Conservation (phyloP, 768 basidiomycete species). For the Russula sp. region DNA sequence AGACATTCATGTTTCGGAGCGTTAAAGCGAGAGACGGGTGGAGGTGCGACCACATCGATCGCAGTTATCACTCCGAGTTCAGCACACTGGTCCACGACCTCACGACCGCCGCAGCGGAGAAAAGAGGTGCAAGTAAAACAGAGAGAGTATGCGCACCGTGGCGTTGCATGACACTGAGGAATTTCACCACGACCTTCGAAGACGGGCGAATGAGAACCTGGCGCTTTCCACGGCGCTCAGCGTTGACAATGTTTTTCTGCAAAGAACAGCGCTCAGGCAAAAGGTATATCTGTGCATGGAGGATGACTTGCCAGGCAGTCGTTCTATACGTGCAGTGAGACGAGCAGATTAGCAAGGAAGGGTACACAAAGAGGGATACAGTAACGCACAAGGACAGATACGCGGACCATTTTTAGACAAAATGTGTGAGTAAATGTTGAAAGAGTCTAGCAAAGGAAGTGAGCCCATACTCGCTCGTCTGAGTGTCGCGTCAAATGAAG, state of each 20-base stretch:
- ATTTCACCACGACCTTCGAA: constrained; percentile 97
- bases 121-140: not conserved
- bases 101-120: not conserved
- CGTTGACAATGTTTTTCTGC: constrained; percentile 98
- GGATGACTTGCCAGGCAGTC: constrained; percentile 46
- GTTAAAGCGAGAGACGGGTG: constrained; percentile 79
- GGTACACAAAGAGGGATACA: not conserved
- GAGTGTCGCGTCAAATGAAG: constrained; percentile 78
- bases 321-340: constrained; percentile 37
- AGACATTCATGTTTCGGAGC: constrained; percentile 66
- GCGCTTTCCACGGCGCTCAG: constrained; percentile 98
- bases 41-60: constrained; percentile 52
- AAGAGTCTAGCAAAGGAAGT: constrained; percentile 26
- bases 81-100: not conserved
- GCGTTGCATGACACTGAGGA: constrained; percentile 97
- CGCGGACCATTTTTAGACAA: constrained; percentile 69
- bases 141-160: constrained; percentile 64
- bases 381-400: constrained; percentile 64
- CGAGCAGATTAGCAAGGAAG: not conserved
- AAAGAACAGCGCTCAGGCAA: constrained; percentile 12
- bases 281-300: not conserved
- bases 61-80: constrained; percentile 82
- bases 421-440: constrained; percentile 13
- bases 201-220: constrained; percentile 97
- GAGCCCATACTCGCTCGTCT: constrained; percentile 50